These are phyloP conservation scores for Fusarium sp. DNA, from an alignment of 2,329 filamentous ascomycete genomes.

Conservation along the genomic window DNA sequence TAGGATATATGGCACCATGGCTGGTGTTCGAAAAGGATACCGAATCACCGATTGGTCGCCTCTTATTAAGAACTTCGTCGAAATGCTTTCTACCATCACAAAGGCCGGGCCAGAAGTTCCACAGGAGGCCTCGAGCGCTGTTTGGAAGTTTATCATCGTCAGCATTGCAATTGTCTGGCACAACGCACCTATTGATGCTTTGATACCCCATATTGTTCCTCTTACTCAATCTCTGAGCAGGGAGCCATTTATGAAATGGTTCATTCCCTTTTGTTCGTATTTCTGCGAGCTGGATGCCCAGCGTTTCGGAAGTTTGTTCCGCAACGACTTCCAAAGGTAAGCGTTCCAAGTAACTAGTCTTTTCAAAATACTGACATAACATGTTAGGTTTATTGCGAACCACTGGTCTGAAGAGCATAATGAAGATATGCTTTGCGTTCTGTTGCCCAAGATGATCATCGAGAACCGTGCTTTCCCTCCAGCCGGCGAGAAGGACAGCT, in stretches of 20 bases:
- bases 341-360: constrained; percentile 35
- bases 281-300: constrained; percentile 79
- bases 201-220: constrained; percentile 76
- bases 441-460: constrained; percentile 74
- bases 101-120: constrained; percentile 53
- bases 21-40: constrained; percentile 84
- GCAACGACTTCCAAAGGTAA: constrained; percentile 84
- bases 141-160: constrained; percentile 71
- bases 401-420: constrained; percentile 77
- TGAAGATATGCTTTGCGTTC: constrained; percentile 75
- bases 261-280: constrained; percentile 86
- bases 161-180: constrained; percentile 76
- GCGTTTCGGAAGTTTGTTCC: constrained; percentile 81
- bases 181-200: constrained; percentile 80
- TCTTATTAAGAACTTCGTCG: constrained; percentile 68
- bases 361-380: constrained; percentile 30
- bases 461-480: constrained; percentile 66
- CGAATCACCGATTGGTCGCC: constrained; percentile 78
- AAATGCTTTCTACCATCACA: constrained; percentile 62
- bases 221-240: constrained; percentile 74
- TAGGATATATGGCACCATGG: constrained; percentile 73
- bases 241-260: constrained; percentile 75
- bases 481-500: constrained; percentile 63
- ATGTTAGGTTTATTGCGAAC: constrained; percentile 75
- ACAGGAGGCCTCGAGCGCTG: constrained; percentile 52